These are phyloP conservation scores for Cytospora mali DNA, from an alignment of 2,329 filamentous ascomycete species.

Conservation along the genomic window DNA sequence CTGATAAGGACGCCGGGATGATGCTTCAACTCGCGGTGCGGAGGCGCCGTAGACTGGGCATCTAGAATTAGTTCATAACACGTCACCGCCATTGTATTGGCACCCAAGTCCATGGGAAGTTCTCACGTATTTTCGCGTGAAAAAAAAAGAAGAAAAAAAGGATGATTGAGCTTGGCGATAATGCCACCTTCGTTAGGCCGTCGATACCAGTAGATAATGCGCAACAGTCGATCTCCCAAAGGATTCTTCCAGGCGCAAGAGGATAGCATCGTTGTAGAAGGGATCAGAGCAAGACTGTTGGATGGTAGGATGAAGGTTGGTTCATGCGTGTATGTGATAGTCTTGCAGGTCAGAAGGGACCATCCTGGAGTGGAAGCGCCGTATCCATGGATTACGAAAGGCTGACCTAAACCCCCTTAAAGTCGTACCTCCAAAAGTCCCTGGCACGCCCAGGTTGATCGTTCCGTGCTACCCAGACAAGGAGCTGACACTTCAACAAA, in stretches of 20 bases:
- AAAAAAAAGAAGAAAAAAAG: too few species aligned
- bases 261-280: slow-evolving; percentile 4
- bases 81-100: neutral
- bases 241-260: neutral
- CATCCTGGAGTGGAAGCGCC: slow-evolving; percentile 4
- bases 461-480: neutral
- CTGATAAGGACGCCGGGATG: neutral
- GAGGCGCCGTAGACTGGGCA: neutral
- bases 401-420: neutral
- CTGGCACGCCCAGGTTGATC: neutral
- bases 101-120: neutral
- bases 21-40: neutral
- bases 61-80: neutral
- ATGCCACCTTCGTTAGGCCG: neutral
- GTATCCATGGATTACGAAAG: neutral
- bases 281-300: neutral
- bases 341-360: neutral
- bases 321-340: neutral
- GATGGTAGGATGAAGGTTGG: slow-evolving; percentile 3
- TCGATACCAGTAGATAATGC: too few species aligned
- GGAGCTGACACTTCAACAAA: neutral
- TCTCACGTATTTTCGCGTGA: neutral
- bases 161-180: neutral
- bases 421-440: neutral
- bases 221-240: neutral